phyloP scores from a whole-genome alignment of 2,329 filamentous ascomycete genomes.

The Juglanconis sp. region DNA sequence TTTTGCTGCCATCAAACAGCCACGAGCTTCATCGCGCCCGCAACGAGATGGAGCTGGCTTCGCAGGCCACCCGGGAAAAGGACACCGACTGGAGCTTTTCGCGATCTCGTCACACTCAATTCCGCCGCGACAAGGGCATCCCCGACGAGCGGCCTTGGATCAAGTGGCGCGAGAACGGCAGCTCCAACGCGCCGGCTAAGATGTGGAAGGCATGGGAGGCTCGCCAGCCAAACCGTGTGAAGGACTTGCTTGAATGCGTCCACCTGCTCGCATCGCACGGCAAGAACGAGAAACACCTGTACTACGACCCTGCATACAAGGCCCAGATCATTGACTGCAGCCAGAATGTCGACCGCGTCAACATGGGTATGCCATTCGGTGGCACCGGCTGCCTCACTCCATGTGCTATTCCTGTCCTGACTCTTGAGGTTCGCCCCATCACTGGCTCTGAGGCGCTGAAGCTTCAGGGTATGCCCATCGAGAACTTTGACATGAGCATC shows the following conservation, averaged over 20 bases:
- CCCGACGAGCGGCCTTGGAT: slow-evolving; percentile 39
- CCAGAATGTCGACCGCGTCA: slow-evolving; percentile 66
- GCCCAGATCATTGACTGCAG: slow-evolving; percentile 59
- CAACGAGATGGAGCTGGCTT: slow-evolving; percentile 40
- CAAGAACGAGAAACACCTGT: not conserved
- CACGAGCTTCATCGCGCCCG: slow-evolving; percentile 48
- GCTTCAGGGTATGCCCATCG: slow-evolving; percentile 66
- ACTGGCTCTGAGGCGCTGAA: slow-evolving; percentile 60
- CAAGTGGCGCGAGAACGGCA: slow-evolving; percentile 2
- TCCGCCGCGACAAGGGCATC: slow-evolving; percentile 45
- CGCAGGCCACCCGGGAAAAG: slow-evolving; percentile 25
- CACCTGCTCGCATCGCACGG: slow-evolving; percentile 26
- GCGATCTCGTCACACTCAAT: slow-evolving; percentile 49
- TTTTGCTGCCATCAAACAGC: slow-evolving; percentile 56
- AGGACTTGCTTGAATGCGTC: slow-evolving; percentile 64
- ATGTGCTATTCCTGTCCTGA: slow-evolving; percentile 57
- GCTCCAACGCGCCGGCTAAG: slow-evolving; percentile 6
- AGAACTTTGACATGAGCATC: slow-evolving; percentile 59
- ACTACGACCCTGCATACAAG: slow-evolving; percentile 51
- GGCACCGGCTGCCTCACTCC: slow-evolving; percentile 68
- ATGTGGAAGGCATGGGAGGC: slow-evolving; percentile 46
- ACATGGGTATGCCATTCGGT: slow-evolving; percentile 42
- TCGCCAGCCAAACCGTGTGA: slow-evolving; percentile 55
- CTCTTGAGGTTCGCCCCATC: slow-evolving; percentile 57
- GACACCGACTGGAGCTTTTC: slow-evolving; percentile 54